Conservation (phyloP, 208 protist genomes). For the Herpetomonas samuelpessoai region DNA sequence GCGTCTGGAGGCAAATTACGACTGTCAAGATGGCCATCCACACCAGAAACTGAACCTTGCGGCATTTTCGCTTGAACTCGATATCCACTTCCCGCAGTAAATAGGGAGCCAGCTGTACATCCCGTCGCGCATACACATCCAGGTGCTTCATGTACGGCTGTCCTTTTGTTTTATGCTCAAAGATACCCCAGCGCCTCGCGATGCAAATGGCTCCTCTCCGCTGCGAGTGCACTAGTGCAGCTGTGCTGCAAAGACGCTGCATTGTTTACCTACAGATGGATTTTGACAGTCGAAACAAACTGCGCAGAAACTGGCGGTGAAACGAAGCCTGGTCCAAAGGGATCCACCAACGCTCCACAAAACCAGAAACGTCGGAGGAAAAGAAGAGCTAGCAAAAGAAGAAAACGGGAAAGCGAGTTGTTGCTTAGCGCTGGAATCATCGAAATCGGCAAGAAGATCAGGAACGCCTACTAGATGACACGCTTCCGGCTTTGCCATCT, state of each 20-base stretch:
- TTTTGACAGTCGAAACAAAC: not conserved
- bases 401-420: no score
- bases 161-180: slow-evolving; percentile 85
- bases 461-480: no score
- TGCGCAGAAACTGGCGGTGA: no score
- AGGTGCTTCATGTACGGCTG: slow-evolving; percentile 88
- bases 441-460: no score
- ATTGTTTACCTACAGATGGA: not conserved
- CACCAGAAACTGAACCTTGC: slow-evolving; percentile 80
- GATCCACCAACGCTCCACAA: not conserved
- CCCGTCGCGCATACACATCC: slow-evolving; percentile 86
- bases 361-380: slow-evolving; percentile 7
- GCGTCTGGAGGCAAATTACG: slow-evolving; percentile 50
- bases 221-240: slow-evolving; percentile 1
- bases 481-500: no score
- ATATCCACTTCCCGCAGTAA: slow-evolving; percentile 89
- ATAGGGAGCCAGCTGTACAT: slow-evolving; percentile 86
- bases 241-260: slow-evolving; percentile 5
- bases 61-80: slow-evolving; percentile 87
- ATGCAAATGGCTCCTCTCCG: slow-evolving; percentile 18
- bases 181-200: slow-evolving; percentile 47
- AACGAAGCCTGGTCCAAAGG: no score
- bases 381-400: slow-evolving; percentile 4
- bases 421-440: no score
- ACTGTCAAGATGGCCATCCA: slow-evolving; percentile 82